Base-by-base conservation (phyloP, 305 asterid species). In the Fraxinus angustifolia region DNA sequence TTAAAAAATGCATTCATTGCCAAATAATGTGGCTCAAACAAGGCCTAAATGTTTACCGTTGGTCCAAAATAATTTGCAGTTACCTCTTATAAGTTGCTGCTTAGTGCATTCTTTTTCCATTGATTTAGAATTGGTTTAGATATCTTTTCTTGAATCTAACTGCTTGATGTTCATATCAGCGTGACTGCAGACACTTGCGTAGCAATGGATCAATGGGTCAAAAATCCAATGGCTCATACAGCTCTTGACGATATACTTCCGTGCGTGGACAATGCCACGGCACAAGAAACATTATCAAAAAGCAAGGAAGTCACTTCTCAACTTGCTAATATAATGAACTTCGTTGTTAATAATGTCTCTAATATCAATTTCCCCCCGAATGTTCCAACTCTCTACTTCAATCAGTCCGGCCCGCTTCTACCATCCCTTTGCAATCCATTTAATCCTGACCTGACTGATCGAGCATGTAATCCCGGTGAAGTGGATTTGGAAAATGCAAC, bases 191-290 rank as follows among this genome's bases (percentile, higher is more conserved):
- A 94, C 75, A 86, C 97, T 4, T 94, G 98, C 82, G 97, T 94
- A 2, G 86, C 98, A 31, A 94, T 94, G 98, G 62, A 91, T 36
- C 90, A 94, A 80, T 94, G 98, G 98, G 92, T 91, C 84, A 91
- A 87, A 82, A 78, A 91, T 78, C 98, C 98, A 6, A 92, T 90
- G 65, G 94, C 97, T 45, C 93, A 87, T 78, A 94, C 98, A 28
- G 93, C 97, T 58, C 88, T 94, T 11, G 97, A 94, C 17, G 98
- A 94, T 82, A 91, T 94, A 21, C 86, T 94, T 82, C 98, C 98
- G 6, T 94, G 98, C n/a, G 97, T 93, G 10, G 98, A 94, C 88
- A 93, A 94, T 42, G 91, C 94, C 30, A 92, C 98, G 19, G 97
- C 97, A 36, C 97, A 88, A 82, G 98, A 94, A 50, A 92, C 97